These are phyloP conservation scores for Fusarium neocosmosporiellum DNA, from an alignment of 2,329 filamentous ascomycete species.

Conservation along the genomic window DNA sequence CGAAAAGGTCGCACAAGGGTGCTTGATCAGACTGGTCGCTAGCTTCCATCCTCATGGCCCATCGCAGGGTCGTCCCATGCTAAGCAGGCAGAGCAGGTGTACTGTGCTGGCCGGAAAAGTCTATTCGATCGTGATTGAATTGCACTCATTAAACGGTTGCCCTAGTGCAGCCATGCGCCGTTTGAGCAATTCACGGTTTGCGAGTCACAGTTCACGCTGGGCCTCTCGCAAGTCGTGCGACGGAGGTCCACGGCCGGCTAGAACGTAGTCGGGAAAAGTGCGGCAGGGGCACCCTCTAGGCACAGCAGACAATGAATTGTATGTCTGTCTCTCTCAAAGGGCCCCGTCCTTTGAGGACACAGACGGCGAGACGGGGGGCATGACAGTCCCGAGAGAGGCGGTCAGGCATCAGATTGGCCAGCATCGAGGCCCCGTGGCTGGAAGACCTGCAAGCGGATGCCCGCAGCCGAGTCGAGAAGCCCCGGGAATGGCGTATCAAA, in stretches of 20 bases:
- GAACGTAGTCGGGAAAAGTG: conserved; percentile 21
- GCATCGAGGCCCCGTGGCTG: conserved; percentile 30
- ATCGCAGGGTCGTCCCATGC: conserved; percentile 38
- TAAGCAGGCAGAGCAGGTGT: conserved; percentile 20
- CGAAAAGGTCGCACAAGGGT: conserved; percentile 36
- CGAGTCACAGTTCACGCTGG: conserved; percentile 38
- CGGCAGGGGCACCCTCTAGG: conserved; percentile 24
- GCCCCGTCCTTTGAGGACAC: conserved; percentile 19
- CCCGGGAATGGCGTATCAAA: conserved; percentile 28
- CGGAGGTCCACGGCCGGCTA: conserved; percentile 23
- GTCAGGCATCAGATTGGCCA: conserved; percentile 41
- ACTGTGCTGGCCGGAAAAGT: conserved; percentile 37
- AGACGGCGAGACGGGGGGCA: conserved; percentile 27
- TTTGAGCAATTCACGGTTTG: conserved; percentile 31
- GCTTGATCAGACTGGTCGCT: conserved; percentile 15
- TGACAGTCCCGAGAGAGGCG: conserved; percentile 37
- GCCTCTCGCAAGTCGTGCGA: conserved; percentile 11
- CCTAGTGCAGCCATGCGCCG: conserved; percentile 37
- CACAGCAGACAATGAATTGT: conserved; percentile 19
- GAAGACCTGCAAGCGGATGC: conserved; percentile 36
- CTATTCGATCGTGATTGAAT: conserved; percentile 40
- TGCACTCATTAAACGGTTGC: conserved; percentile 42
- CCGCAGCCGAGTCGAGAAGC: conserved; percentile 35
- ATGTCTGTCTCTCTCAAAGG: conserved; percentile 10
- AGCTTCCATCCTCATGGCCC: conserved; percentile 36